Percentiles rank a stretch among this genome's conserved stretches.
phyloP scores from a whole-genome alignment of 257 asterid genomes.

The Nemophila menziesii region DNA sequence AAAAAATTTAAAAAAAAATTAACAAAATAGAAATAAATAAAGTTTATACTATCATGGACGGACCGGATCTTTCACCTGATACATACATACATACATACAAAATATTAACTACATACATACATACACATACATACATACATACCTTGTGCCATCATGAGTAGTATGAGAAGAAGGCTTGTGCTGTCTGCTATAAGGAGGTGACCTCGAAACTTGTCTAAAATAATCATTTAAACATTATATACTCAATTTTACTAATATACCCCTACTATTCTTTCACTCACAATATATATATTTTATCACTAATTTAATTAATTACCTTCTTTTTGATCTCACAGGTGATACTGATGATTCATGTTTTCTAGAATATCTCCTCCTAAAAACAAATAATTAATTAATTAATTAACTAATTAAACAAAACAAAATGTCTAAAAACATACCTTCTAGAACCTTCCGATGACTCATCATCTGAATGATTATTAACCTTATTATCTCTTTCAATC shows the following conservation, averaged over 20 bases:
- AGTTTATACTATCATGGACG: too few species aligned
- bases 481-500: conserved; percentile 45
- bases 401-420: conserved; percentile 5
- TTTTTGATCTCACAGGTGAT: conserved; percentile 61
- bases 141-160: conserved; percentile 86
- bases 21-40: conserved; percentile 9
- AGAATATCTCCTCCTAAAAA: conserved; percentile 51
- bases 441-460: conserved; percentile 64
- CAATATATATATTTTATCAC: too few species aligned
- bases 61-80: conserved; percentile 36
- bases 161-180: conserved; percentile 92
- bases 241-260: too few species aligned
- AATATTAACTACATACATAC: neutral
- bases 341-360: conserved; percentile 66
- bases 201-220: conserved; percentile 91
- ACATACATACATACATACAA: conserved; percentile 11
- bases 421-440: conserved; percentile 32
- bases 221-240: conserved; percentile 65
- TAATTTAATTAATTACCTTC: conserved; percentile 65
- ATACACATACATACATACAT: conserved; percentile 17
- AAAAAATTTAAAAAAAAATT: conserved; percentile 13
- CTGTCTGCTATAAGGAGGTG: conserved; percentile 99
- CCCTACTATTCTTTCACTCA: too few species aligned
- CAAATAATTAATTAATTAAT: conserved; percentile 14
- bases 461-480: conserved; percentile 43